Percentiles rank a stretch among this genome's conserved stretches.
phyloP scores from a whole-genome alignment of 345 rosid genomes.

The Citrus hindsii region DNA sequence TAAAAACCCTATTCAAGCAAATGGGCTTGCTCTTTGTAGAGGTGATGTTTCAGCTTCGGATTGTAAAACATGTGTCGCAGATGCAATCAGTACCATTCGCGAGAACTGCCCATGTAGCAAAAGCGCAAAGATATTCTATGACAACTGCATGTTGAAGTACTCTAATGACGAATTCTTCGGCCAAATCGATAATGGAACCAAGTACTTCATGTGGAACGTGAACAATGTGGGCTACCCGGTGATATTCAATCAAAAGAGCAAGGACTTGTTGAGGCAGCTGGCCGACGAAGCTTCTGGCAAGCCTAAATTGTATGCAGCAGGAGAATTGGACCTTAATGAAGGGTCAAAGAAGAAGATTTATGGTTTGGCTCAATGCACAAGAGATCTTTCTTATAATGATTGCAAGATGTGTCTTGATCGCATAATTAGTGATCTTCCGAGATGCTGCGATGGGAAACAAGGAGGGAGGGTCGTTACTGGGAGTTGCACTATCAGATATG shows the following conservation, averaged over 20 bases:
- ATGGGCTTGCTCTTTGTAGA: constrained; percentile 56
- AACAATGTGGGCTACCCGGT: constrained; percentile 34
- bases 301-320: constrained; percentile 42
- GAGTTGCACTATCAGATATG: constrained; percentile 41
- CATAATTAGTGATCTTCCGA: constrained; percentile 32
- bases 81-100: constrained; percentile 42
- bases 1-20: constrained; percentile 26
- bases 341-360: constrained; percentile 27
- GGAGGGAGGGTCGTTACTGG: constrained; percentile 46
- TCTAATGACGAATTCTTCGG: constrained; percentile 46
- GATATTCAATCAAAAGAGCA: constrained; percentile 40
- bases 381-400: constrained; percentile 36
- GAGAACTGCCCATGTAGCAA: constrained; percentile 43
- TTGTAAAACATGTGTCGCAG: constrained; percentile 42
- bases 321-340: constrained; percentile 28
- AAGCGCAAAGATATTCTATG: constrained; percentile 47
- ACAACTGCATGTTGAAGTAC: constrained; percentile 62
- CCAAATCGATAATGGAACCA: constrained; percentile 35
- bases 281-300: constrained; percentile 15
- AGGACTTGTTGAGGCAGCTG: constrained; percentile 31
- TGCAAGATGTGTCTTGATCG: constrained; percentile 25
- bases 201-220: constrained; percentile 32
- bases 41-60: constrained; percentile 47
- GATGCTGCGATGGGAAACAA: constrained; percentile 43
- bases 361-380: constrained; percentile 61